Base-by-base conservation (phyloP, 2,329 filamentous ascomycete genomes). In the Alternaria solani region DNA sequence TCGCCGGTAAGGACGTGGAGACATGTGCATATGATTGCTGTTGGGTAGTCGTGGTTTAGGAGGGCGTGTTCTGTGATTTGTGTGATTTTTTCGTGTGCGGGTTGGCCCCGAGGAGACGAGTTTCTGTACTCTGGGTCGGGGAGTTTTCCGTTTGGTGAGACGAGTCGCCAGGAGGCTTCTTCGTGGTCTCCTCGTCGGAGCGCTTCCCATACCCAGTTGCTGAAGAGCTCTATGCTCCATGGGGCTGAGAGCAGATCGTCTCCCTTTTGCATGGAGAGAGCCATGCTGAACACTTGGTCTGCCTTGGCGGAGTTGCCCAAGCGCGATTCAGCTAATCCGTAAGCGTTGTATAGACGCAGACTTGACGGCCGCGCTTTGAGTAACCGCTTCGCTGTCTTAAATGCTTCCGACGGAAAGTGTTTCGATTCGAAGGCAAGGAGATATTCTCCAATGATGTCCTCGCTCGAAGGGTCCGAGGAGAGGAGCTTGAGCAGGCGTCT, bases 321-420 rank as follows among this genome's bases (percentile, higher is more conserved):
- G 1, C 82, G 81, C 65, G 80, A 83, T 76, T 96, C 92, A 4
- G 93, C 87, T 14, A 92, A 79, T 0, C 90, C 92, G 71, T 94
- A 96, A 0, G 89, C 87, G 66, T 93, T 91, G 78, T 96, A 97
- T 0, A 97, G 81, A 14, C 83, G 81, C 3, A 91, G 75, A 67
- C 88, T 90, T 1, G 86, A 82, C 0, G 88, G 82, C 56, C 87
- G 86, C 48, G 83, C 84, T 72, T 91, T 94, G n/a, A 97, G 78
- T 0, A 96, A 80, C 7, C 79, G 78, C 70, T 92, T 96, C 0
- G 92, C 91, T 7, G 85, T 82, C 72, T 92, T 96, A 66, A 87
- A 89, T 26, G 88, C 86, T 20, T 74, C 68, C 0, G 76, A 71
- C 0, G 85, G 81, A 43, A 88, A 85, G 57, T 86, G 85, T 0